Conservation (phyloP, 2,329 filamentous ascomycete species). For the Escovopsis sp. region DNA sequence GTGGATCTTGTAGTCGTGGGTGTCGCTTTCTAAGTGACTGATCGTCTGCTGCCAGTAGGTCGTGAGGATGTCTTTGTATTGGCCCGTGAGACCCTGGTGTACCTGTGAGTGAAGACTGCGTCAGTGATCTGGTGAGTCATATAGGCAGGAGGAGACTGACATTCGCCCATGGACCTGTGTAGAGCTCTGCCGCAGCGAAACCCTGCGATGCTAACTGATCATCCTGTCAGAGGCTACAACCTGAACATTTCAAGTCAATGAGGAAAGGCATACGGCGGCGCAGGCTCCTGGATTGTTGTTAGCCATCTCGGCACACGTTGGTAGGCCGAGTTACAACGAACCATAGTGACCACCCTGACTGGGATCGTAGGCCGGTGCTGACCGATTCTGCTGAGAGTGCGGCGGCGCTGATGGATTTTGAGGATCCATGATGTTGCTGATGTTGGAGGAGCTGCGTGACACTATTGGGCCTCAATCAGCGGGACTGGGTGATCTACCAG, state of each 20-base stretch:
- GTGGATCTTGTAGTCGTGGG: conserved; percentile 96
- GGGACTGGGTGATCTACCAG: background rate
- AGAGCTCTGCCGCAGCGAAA: conserved; percentile 83
- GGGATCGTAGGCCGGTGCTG: conserved; percentile 55
- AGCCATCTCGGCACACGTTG: conserved; percentile 1
- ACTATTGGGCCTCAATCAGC: background rate
- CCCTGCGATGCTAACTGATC: conserved; percentile 70
- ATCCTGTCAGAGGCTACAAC: conserved; percentile 11
- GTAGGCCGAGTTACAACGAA: conserved; percentile 22
- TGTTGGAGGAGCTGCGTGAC: background rate
- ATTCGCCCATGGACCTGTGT: conserved; percentile 91
- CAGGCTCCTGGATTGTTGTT: conserved; percentile 26
- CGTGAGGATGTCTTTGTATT: conserved; percentile 92
- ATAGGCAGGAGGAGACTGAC: conserved; percentile 32
- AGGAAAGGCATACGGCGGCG: conserved; percentile 22
- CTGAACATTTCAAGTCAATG: background rate
- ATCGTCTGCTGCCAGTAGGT: conserved; percentile 99
- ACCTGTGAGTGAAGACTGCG: conserved; percentile 38
- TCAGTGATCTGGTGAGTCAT: background rate
- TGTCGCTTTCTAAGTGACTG: conserved; percentile 84
- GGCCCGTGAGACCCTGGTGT: conserved; percentile 82
- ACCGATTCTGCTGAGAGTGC: conserved; percentile 41
- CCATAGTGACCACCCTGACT: conserved; percentile 65
- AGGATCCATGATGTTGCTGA: conserved; percentile 19
- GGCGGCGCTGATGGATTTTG: conserved; percentile 33